Conservation (phyloP, 2,329 filamentous ascomycete species). For the Teratosphaeria viscida region DNA sequence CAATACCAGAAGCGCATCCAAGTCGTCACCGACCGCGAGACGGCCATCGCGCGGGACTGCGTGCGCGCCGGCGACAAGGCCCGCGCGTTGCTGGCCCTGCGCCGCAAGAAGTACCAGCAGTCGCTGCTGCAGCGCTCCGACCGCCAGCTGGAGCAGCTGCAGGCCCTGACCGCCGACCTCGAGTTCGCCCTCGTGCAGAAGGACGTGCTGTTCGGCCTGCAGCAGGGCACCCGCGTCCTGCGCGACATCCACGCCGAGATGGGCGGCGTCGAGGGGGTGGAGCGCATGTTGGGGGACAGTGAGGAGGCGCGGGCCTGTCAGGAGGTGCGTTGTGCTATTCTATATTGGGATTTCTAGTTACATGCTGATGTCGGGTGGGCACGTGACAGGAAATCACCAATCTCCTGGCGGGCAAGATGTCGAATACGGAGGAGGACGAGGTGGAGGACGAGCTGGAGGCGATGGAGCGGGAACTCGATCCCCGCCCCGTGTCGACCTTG, state of each 20-base stretch:
- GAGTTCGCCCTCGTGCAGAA: slow-evolving; percentile 97
- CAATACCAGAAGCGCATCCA: slow-evolving; percentile 90
- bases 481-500: slow-evolving; percentile 19
- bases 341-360: not conserved
- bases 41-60: slow-evolving; percentile 72
- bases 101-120: slow-evolving; percentile 95
- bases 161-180: slow-evolving; percentile 76
- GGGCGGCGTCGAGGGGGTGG: slow-evolving; percentile 85
- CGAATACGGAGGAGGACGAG: slow-evolving; percentile 92
- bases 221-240: slow-evolving; percentile 82
- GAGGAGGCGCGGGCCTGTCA: slow-evolving; percentile 89
- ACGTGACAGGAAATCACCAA: slow-evolving; percentile 70
- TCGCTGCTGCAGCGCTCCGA: slow-evolving; percentile 81
- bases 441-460: slow-evolving; percentile 90
- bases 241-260: slow-evolving; percentile 91
- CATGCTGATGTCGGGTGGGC: not conserved
- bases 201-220: slow-evolving; percentile 83
- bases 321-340: slow-evolving; percentile 45
- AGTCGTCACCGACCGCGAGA: slow-evolving; percentile 77
- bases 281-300: slow-evolving; percentile 88
- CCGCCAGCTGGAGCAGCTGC: slow-evolving; percentile 83
- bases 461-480: slow-evolving; percentile 55
- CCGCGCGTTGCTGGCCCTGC: slow-evolving; percentile 74
- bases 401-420: slow-evolving; percentile 78
- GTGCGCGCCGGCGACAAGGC: slow-evolving; percentile 69